Conservation (phyloP, 768 basidiomycete species). For the Obba rivulosa region DNA sequence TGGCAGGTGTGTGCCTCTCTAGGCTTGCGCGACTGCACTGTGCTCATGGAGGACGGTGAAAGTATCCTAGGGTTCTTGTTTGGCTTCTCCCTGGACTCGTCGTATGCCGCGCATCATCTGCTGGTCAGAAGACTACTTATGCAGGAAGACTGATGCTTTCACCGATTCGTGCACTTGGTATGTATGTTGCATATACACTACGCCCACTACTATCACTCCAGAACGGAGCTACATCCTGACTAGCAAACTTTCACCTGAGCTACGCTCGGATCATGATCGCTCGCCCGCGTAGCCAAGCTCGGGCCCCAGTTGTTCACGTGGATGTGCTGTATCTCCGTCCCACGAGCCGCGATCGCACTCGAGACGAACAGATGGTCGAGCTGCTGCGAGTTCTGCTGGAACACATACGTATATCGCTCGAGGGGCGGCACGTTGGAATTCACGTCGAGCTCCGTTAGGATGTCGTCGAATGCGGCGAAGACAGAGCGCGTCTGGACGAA, state of each 20-base stretch:
- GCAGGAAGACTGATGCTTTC: too few relatives aligned
- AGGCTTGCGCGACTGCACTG: background rate
- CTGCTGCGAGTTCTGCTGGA: constrained; percentile 52
- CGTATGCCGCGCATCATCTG: constrained; percentile 80
- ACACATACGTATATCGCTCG: constrained; percentile 60
- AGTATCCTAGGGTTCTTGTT: constrained; percentile 84
- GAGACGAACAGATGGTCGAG: constrained; percentile 52
- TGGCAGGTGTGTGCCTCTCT: constrained; percentile 30
- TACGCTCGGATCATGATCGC: constrained; percentile 59
- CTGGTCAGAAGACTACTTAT: too few relatives aligned
- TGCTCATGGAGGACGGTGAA: background rate
- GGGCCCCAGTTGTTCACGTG: constrained; percentile 56
- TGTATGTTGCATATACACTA: too few relatives aligned
- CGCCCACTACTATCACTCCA: too few relatives aligned
- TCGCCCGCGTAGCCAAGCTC: constrained; percentile 34
- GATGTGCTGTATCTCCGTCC: constrained; percentile 45
- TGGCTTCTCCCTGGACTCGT: constrained; percentile 87
- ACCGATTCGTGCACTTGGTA: too few relatives aligned
- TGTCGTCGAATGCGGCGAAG: constrained; percentile 36
- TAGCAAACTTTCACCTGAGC: constrained; percentile 42
- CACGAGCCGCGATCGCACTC: constrained; percentile 35
- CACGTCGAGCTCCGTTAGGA: constrained; percentile 46
- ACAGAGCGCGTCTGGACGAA: constrained; percentile 47
- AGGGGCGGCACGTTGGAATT: constrained; percentile 37
- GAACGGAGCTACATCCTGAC: too few relatives aligned